Percentiles rank a stretch among this genome's conserved stretches.
These are phyloP conservation scores for Pelagophyceae sp. DNA, from an alignment of 352 stramenopile species.

Conservation along the genomic window DNA sequence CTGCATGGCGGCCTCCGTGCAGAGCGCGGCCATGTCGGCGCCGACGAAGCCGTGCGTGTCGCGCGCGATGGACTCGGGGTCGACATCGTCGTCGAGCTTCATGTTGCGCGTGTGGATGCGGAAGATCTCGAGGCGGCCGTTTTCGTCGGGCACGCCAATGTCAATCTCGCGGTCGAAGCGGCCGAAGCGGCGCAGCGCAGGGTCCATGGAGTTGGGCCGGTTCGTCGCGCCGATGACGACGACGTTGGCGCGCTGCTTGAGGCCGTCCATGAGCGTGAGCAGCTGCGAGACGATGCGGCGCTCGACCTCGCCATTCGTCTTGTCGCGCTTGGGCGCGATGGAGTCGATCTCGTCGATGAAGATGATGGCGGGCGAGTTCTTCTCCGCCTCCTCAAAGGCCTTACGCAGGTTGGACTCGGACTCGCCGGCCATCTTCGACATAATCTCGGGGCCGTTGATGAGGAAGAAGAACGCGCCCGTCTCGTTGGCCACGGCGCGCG, in stretches of 20 bases:
- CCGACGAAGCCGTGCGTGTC: slow-evolving; percentile 99
- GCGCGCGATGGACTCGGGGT: slow-evolving; percentile 90
- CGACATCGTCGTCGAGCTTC: slow-evolving; percentile 97
- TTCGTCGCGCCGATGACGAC: slow-evolving; percentile 99
- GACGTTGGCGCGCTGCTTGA: slow-evolving; percentile 72
- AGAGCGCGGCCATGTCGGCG: slow-evolving; percentile 96
- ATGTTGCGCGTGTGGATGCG: slow-evolving; percentile 99
- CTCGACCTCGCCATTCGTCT: slow-evolving; percentile 98
- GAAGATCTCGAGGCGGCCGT: slow-evolving; percentile 96
- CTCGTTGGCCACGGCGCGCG: slow-evolving; percentile 94
- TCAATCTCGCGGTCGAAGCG: slow-evolving; percentile 98
- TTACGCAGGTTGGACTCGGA: slow-evolving; percentile 75
- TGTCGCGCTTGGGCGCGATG: slow-evolving; percentile 94
- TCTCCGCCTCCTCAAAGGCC: slow-evolving; percentile 96
- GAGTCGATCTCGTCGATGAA: slow-evolving; percentile 99
- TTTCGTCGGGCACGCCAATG: slow-evolving; percentile 97
- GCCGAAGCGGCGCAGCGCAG: slow-evolving; percentile 91
- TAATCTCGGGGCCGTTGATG: slow-evolving; percentile 99
- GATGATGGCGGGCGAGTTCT: slow-evolving; percentile 99
- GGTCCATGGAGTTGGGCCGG: slow-evolving; percentile 95
- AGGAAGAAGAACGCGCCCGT: slow-evolving; percentile 99
- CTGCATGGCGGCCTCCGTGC: slow-evolving; percentile 93
- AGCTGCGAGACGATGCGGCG: slow-evolving; percentile 96
- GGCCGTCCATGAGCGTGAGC: slow-evolving; percentile 96
- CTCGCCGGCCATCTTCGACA: slow-evolving; percentile 85